Base-by-base conservation (phyloP, 2,329 filamentous ascomycete genomes). In the Rosellinia necatrix region DNA sequence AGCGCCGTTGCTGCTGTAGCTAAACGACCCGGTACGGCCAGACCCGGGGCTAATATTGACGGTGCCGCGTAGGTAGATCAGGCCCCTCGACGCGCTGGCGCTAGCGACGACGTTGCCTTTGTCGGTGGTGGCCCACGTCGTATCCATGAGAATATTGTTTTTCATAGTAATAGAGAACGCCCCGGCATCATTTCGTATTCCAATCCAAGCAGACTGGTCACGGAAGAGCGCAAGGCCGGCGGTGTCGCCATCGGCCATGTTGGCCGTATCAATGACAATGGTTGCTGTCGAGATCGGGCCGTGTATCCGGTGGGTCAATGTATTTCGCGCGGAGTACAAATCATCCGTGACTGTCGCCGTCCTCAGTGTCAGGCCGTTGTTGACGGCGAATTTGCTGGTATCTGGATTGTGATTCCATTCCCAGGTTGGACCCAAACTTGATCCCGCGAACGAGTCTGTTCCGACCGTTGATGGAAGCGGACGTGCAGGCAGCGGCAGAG, bases 331-430 rank as follows among this genome's bases (percentile, higher is more conserved):
- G 0, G 64, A 61, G 52, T 74, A 80, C 2, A 85, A 65, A 60
- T 84, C 81, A 12, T 71, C 67, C 0, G 82, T 85, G 1, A 83
- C 74, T 0, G 77, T 80, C 1, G 78, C 78, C 2, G 82, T 78
- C 24, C 67, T 70, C 1, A 85, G 71, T 0, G 71, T 74, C 2
- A 85, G 63, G 2, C 79, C 77, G 25, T 76, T 70, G 35, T 72
- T 66, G 9, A 83, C 71, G 1, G 63, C 66, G 62, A 70, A 85
- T 7, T 75, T 78, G 8, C 67, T 70, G 1, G 68, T 73, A 52
- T 85, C 81, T 0, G 83, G 83, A 65, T 85, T 85, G 61, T 85
- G 83, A 63, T 86, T 86, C 82, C 82, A 86, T 66, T 86, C 82
- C 79, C 80, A 86, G 2, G 76, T 70, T 0, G 74, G 72, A 6